Conservation (phyloP, 768 basidiomycete species). For the Xerocomellus amylosporus region DNA sequence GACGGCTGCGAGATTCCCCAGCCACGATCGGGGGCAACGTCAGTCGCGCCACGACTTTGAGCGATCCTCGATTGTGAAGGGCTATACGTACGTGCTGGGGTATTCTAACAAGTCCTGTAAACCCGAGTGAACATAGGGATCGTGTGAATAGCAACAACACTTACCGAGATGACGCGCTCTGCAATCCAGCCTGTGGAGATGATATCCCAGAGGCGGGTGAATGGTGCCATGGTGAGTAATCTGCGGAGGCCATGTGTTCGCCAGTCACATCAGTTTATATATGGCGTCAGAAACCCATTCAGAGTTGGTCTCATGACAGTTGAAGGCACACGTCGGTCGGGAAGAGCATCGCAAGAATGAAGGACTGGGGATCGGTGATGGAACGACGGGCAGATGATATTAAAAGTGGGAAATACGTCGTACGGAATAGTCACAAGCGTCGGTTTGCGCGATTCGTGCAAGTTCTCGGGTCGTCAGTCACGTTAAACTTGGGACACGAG, state of each 20-base stretch:
- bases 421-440: neutral
- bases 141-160: neutral
- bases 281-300: neutral
- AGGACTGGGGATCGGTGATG: neutral
- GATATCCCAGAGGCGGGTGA: neutral
- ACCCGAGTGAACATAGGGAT: neutral
- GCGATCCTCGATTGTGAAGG: neutral
- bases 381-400: conserved; percentile 5
- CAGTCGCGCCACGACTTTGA: neutral
- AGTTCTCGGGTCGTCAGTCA: neutral
- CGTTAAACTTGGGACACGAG: neutral
- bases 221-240: neutral
- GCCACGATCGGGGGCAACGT: neutral
- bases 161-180: conserved; percentile 30
- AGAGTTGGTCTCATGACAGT: neutral
- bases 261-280: neutral
- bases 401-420: neutral
- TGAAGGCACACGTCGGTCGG: neutral
- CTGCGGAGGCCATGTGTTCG: neutral
- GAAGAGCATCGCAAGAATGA: conserved; percentile 20
- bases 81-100: neutral
- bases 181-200: neutral
- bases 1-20: neutral
- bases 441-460: neutral
- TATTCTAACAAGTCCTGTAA: neutral